Evolutionary conservation across 495 filamentous ascomycete genomes (phyloP), one percentile per base, ranked within the genome.

Genomic region (Apodospora peruviana): DNA sequence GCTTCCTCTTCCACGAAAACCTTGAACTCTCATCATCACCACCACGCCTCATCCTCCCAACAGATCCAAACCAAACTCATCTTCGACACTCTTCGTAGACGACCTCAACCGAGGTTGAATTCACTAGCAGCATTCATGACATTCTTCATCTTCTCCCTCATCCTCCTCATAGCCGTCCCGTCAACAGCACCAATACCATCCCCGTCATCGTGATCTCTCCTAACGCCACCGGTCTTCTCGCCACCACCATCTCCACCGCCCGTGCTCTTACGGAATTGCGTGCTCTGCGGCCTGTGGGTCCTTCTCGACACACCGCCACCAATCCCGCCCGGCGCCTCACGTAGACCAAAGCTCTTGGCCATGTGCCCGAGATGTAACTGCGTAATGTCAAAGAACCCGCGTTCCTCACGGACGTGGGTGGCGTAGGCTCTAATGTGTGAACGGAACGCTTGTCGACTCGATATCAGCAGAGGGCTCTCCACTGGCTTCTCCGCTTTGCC

Each of bases 381-480:
- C 47, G 87, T 90, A 59, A 95, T 89, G 63, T 95, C 84, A 67
- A 97, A 98, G 56, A 86, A 87, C 23, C 64, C 67, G 27, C 91
- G 78, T 70, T 98, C 93, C 45, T 81, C 78, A 9, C 83, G 77
- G 8, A 94, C 83, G 66, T 97, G 93, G 1, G 93, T 98, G 2
- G 94, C 88, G 59, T 98, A 98, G 0, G 94, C 93, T 14, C 94
- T 76, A 42, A 97, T 83, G 60, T 97, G 91, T 14, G 88, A 93
- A 53, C 91, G 87, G 72, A 85, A 98, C 0, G 85, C 93, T 40
- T 85, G 81, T 8, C 86, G 75, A 0, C 84, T 91, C 65, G 88
- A 72, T 48, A 87, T 86, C 1, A 90, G 76, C 29, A 74, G 55
- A 34, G 60, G 60, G 25, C 66, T 69, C 25, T 55, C 55, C 40